Evolutionary conservation across 345 rosid genomes (phyloP).

Genomic region (Pistacia integerrima): DNA sequence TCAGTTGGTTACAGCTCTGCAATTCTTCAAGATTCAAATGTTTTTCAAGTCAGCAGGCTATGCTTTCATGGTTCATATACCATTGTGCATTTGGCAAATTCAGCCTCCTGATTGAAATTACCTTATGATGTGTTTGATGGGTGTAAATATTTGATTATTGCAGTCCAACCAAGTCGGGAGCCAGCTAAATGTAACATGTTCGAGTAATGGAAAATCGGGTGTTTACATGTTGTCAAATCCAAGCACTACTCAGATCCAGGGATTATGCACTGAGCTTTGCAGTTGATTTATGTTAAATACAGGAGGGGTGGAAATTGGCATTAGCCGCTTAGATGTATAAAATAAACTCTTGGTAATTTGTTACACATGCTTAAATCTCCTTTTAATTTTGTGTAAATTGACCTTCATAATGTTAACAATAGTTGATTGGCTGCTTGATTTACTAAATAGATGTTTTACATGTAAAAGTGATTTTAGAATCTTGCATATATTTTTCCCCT

Average conservation of each 20-base stretch:
- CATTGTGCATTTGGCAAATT: not conserved
- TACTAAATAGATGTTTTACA: not conserved
- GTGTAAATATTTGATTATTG: conserved; percentile 17
- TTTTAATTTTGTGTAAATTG: not conserved
- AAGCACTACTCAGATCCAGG: conserved; percentile 46
- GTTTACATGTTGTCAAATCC: conserved; percentile 43
- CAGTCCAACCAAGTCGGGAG: conserved; percentile 65
- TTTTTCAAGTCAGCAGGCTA: too few relatives aligned
- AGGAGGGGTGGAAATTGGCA: conserved; percentile 3
- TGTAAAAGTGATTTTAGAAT: not conserved
- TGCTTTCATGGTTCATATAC: too few relatives aligned
- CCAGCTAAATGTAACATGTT: conserved; percentile 76
- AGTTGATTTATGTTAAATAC: conserved; percentile 34
- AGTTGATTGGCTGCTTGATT: not conserved
- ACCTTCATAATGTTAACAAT: not conserved
- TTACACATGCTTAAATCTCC: not conserved
- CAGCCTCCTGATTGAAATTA: not conserved
- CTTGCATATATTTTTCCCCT: too few relatives aligned
- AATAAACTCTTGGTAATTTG: not conserved
- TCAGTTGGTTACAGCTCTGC: too few relatives aligned
- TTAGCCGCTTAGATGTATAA: conserved; percentile 11
- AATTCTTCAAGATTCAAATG: too few relatives aligned
- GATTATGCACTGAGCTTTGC: conserved; percentile 63
- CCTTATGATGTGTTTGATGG: not conserved
- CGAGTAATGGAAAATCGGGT: conserved; percentile 57